Conservation (phyloP, 2,329 filamentous ascomycete species). For the Clonostachys byssicola region DNA sequence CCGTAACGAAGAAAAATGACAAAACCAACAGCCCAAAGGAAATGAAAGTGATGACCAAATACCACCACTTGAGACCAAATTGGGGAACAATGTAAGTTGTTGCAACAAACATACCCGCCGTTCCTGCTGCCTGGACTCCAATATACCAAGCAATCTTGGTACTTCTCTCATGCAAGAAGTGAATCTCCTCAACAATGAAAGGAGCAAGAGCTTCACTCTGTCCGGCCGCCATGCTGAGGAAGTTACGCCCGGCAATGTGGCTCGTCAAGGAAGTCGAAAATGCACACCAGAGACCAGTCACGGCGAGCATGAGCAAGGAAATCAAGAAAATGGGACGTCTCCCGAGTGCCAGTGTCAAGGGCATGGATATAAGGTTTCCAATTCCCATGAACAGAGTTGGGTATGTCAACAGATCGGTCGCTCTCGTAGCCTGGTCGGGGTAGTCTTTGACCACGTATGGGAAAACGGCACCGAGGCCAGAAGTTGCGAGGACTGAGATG, state of each 20-base stretch:
- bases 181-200: constrained; percentile 32
- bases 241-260: constrained; percentile 28
- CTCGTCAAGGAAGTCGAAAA: too few relatives aligned
- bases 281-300: constrained; percentile 14
- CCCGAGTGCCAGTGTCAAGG: constrained; percentile 25
- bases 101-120: constrained; percentile 27
- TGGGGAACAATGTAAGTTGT: constrained; percentile 33
- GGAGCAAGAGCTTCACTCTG: constrained; percentile 35
- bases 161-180: constrained; percentile 37
- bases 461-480: too few relatives aligned
- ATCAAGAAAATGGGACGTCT: constrained; percentile 21
- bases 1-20: constrained; percentile 31
- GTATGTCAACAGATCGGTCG: too few relatives aligned
- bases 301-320: constrained; percentile 17
- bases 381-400: constrained; percentile 19
- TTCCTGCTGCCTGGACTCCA: constrained; percentile 25
- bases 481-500: too few relatives aligned
- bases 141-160: constrained; percentile 31
- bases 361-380: constrained; percentile 21
- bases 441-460: too few relatives aligned
- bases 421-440: too few relatives aligned
- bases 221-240: constrained; percentile 31
- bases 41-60: constrained; percentile 24
- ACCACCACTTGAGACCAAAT: constrained; percentile 35
- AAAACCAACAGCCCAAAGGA: constrained; percentile 17